These are phyloP conservation scores for Penicillium rolfsii DNA, from an alignment of 2,329 filamentous ascomycete species.

Conservation along the genomic window DNA sequence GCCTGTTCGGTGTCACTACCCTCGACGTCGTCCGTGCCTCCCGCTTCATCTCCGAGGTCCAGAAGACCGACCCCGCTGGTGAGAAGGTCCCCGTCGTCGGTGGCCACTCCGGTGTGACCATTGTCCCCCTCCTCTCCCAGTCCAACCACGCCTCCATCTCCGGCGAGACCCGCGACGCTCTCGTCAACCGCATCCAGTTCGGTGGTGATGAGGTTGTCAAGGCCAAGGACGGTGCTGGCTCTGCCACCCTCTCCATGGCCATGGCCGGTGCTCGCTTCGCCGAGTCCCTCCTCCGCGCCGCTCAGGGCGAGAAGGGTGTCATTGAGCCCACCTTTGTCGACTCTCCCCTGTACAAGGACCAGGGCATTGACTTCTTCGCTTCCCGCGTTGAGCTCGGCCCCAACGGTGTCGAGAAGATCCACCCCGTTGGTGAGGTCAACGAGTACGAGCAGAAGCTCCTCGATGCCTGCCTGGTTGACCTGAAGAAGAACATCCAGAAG, in stretches of 20 bases:
- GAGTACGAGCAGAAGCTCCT: conserved; percentile 87
- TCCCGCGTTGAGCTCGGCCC: conserved; percentile 94
- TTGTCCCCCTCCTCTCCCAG: conserved; percentile 96
- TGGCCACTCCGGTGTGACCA: conserved; percentile 97
- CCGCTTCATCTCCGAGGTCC: conserved; percentile 95
- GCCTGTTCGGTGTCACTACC: conserved; percentile 98
- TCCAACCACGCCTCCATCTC: conserved; percentile 82
- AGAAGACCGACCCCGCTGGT: conserved; percentile 83
- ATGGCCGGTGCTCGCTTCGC: conserved; percentile 87
- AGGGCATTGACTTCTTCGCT: conserved; percentile 96
- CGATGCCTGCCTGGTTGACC: conserved; percentile 74
- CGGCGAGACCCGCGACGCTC: conserved; percentile 71
- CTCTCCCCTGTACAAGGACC: conserved; percentile 96
- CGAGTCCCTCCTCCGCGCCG: conserved; percentile 89
- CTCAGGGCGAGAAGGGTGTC: conserved; percentile 91
- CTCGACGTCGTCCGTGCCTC: conserved; percentile 97
- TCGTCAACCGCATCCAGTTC: conserved; percentile 96
- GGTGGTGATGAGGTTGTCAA: conserved; percentile 98
- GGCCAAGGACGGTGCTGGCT: conserved; percentile 97
- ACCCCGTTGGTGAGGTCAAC: conserved; percentile 81
- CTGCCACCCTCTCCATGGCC: conserved; percentile 97
- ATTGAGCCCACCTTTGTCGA: conserved; percentile 97
- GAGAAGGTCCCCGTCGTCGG: conserved; percentile 96
- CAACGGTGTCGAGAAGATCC: conserved; percentile 92
- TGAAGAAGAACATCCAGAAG: conserved; percentile 86